phyloP scores from a whole-genome alignment of 805 yeast genomes.

The Candida koratica region DNA sequence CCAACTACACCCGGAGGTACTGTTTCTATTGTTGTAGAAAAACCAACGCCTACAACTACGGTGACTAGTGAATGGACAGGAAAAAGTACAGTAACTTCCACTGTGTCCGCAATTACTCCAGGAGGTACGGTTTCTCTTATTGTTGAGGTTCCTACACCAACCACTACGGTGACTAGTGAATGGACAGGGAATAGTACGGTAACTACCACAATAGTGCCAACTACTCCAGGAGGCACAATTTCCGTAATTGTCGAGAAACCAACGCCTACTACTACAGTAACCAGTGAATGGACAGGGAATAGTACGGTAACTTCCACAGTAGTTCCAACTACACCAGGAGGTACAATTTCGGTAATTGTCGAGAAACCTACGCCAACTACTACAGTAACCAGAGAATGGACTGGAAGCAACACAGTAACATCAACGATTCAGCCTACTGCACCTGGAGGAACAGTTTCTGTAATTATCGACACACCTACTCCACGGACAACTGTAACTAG shows the following conservation, averaged over 20 bases:
- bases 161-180: constrained; percentile 13
- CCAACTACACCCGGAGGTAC: constrained; percentile 14
- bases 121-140: constrained; percentile 20
- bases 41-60: constrained; percentile 18
- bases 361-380: constrained; percentile 19
- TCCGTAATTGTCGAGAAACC: constrained; percentile 17
- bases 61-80: constrained; percentile 13
- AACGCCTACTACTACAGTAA: constrained; percentile 16
- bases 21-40: constrained; percentile 13
- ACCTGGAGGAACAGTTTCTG: constrained; percentile 13
- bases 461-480: constrained; percentile 17
- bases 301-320: constrained; percentile 6
- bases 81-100: constrained; percentile 6
- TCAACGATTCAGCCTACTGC: constrained; percentile 7
- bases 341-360: constrained; percentile 21
- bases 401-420: constrained; percentile 12
- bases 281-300: constrained; percentile 11
- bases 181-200: constrained; percentile 15
- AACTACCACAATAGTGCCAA: constrained; percentile 6
- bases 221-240: constrained; percentile 12
- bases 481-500: constrained; percentile 16
- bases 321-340: constrained; percentile 9
- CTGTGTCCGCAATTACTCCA: constrained; percentile 9
- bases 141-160: constrained; percentile 20
- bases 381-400: constrained; percentile 14